Evolutionary conservation across 129 eudicot species (phyloP), one percentile per base, ranked within the genome.

Genomic region (Saussurea involucrata): DNA sequence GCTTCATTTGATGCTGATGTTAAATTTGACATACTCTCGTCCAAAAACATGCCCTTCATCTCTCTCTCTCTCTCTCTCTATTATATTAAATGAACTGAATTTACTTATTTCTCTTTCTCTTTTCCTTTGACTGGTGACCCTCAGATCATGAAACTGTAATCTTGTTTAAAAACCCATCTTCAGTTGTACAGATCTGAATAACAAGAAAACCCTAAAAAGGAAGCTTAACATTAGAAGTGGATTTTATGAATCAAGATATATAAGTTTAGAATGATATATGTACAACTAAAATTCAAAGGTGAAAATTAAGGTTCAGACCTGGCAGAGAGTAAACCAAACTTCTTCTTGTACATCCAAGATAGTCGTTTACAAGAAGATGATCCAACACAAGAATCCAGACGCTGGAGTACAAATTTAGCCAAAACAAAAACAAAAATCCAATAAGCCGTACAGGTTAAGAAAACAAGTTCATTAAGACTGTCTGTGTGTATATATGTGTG

Each of bases 1-100:
- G 89, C 91, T 81, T 89, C 91, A 86, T 86, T 89, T 9, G 95
- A 90, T 75, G 88, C 92, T 73, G 88, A 90, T 77, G 95, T 87
- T 79, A 90, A 81, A 72, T 90, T 87, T 78, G 95, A 89, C 91
- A 85, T 77, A 49, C 42, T 82, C 76, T 89, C 90, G 44, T 86
- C 87, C 24, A 79, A 66, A 46, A 75, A 68, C 80, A 86, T 75
- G 42, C 88, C 88, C 60, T 84, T 83, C 81, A 58, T 33, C 25
- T 72, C 66, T 74, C 66, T 66, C 29, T 66, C 81, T 76, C 58
- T 85, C 68, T 83, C 61, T 21, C 31, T 20, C 20, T 74, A 25
- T 80, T 42, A 27, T 58, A 77, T 76, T 82, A 71, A 82, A 71
- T 82, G 81, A 72, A 76, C 74, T 63, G 24, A 55, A 53, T 31